A percentile compares a stretch with the other conserved stretches of the same genome.
These are phyloP conservation scores for Pleurotus tuber-regium DNA, from an alignment of 768 basidiomycete species.

Conservation along the genomic window DNA sequence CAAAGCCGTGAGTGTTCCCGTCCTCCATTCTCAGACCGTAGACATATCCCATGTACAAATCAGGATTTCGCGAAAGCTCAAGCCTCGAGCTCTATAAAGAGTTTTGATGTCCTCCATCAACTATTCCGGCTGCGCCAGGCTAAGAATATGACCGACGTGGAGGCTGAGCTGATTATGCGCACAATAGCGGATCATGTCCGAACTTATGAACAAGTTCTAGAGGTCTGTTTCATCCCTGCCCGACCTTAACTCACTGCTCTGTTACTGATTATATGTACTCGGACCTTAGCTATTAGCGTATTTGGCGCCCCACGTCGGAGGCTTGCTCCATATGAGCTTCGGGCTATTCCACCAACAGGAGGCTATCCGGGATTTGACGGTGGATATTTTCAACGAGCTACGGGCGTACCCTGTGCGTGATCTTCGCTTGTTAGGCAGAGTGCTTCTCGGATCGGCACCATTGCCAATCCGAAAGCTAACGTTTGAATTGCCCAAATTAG, in stretches of 20 bases:
- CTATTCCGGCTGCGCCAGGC: conserved; percentile 74
- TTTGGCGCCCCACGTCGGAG: conserved; percentile 73
- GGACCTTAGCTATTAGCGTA: conserved; percentile 70
- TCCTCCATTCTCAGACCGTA: conserved; percentile 7
- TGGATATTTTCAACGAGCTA: conserved; percentile 82
- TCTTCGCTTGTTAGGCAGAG: conserved; percentile 9
- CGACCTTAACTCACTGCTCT: not conserved
- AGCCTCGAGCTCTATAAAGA: conserved; percentile 59
- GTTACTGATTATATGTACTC: not conserved
- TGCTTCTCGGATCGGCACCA: too few species aligned
- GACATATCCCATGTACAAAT: conserved; percentile 13
- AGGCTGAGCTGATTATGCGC: conserved; percentile 73
- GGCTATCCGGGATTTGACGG: conserved; percentile 69
- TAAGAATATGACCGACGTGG: conserved; percentile 68
- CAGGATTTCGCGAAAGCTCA: conserved; percentile 69
- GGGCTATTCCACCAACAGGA: conserved; percentile 89
- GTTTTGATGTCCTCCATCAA: conserved; percentile 87
- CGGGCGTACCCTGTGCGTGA: conserved; percentile 68
- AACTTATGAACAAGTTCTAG: conserved; percentile 85
- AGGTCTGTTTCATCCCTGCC: conserved; percentile 49
- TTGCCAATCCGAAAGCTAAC: too few species aligned
- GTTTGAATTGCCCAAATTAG: conserved; percentile 40
- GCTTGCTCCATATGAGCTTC: conserved; percentile 83
- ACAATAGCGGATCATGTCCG: conserved; percentile 69
- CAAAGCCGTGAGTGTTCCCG: conserved; percentile 47